Percentiles rank a stretch among this genome's conserved stretches.
These are phyloP conservation scores for Sapria himalayana DNA, from an alignment of 345 rosid genomes.

Conservation along the genomic window DNA sequence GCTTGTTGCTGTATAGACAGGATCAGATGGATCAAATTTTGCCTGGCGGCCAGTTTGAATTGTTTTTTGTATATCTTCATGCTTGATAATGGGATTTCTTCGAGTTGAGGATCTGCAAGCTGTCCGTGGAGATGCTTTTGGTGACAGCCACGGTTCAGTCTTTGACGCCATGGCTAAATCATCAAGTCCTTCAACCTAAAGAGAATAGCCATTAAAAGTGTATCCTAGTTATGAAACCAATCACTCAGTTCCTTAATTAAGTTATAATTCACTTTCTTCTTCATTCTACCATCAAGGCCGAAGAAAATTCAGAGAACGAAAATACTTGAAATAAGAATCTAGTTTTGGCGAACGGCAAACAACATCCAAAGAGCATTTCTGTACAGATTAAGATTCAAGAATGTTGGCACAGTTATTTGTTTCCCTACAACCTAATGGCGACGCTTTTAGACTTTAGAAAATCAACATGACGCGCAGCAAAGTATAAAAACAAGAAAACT, in stretches of 20 bases:
- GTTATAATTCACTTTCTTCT: too few relatives aligned
- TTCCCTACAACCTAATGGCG: too few relatives aligned
- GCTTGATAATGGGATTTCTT: slow-evolving; percentile 21
- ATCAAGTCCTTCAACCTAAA: slow-evolving; percentile 66
- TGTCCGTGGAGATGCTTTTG: slow-evolving; percentile 16
- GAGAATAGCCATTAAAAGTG: slow-evolving; percentile 1
- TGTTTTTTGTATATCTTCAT: slow-evolving; percentile 16
- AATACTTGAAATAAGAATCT: too few relatives aligned
- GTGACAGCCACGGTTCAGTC: slow-evolving; percentile 11
- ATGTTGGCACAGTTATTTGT: too few relatives aligned
- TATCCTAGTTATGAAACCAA: too few relatives aligned
- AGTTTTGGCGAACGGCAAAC: too few relatives aligned
- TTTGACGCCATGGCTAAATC: slow-evolving; percentile 24
- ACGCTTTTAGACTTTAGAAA: too few relatives aligned
- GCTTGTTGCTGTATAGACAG: slow-evolving; percentile 20
- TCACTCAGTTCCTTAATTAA: too few relatives aligned
- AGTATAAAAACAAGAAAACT: not conserved
- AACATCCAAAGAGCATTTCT: too few relatives aligned
- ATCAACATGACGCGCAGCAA: too few relatives aligned
- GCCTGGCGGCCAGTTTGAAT: slow-evolving; percentile 24
- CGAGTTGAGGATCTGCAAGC: slow-evolving; percentile 31
- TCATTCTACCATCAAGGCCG: too few relatives aligned
- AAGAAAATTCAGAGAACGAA: not conserved
- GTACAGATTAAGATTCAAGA: too few relatives aligned
- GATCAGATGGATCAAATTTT: slow-evolving; percentile 15